Conservation (phyloP, 179 eudicot species). For the Beta corolliflora region DNA sequence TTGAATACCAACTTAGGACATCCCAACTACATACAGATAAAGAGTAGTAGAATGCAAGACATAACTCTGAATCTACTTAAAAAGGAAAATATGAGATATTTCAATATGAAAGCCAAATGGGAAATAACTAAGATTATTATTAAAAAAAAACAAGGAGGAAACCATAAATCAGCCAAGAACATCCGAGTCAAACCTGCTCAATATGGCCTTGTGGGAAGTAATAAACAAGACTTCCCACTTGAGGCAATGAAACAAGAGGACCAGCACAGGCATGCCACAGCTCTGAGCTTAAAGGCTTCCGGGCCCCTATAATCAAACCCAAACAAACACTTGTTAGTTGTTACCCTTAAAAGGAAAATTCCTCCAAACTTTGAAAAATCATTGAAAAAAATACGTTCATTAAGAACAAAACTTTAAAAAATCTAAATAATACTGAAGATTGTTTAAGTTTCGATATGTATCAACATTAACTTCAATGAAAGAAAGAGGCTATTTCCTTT, state of each 20-base stretch:
- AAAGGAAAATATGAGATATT: neutral
- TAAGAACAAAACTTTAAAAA: too few species aligned
- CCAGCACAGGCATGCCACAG: constrained; percentile 99
- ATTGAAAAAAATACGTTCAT: too few species aligned
- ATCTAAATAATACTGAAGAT: too few species aligned
- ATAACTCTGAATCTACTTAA: constrained; percentile 8
- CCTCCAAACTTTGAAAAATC: neutral
- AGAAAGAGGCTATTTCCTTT: too few species aligned
- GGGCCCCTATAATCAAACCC: constrained; percentile 40
- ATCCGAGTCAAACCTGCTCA: constrained; percentile 75
- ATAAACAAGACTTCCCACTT: constrained; percentile 88
- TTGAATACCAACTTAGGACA: neutral
- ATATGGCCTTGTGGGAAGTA: constrained; percentile 99
- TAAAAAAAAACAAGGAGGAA: neutral
- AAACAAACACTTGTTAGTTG: neutral
- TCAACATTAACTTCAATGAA: too few species aligned
- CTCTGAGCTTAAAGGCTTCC: constrained; percentile 75
- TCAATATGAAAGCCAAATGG: constrained; percentile 3
- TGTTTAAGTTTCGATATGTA: too few species aligned
- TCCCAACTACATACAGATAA: constrained; percentile 11
- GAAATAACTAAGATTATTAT: neutral
- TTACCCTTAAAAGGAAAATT: neutral
- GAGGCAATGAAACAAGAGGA: constrained; percentile 85
- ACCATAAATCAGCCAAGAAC: neutral
- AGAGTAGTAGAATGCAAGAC: neutral